Conservation (phyloP, 129 eudicot genomes). For the Erigeron canadensis region DNA sequence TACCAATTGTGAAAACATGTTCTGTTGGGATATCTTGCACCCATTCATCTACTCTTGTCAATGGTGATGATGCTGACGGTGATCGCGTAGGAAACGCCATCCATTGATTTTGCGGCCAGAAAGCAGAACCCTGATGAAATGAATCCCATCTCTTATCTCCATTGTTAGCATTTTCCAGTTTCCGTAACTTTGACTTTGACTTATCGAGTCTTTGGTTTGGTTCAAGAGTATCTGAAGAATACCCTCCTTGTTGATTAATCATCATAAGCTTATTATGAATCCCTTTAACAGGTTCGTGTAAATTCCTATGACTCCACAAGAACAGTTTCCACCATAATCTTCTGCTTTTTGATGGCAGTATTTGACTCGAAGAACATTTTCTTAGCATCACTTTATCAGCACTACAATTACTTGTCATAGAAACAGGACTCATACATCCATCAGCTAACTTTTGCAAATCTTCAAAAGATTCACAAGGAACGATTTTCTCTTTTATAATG, state of each 20-base stretch:
- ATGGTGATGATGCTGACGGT: constrained; percentile 27
- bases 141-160: constrained; percentile 45
- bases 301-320: constrained; percentile 85
- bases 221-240: constrained; percentile 78
- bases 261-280: constrained; percentile 24
- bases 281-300: constrained; percentile 45
- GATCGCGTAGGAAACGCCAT: constrained; percentile 67
- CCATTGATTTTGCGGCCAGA: constrained; percentile 91
- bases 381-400: constrained; percentile 83
- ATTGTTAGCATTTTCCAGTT: constrained; percentile 20
- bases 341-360: constrained; percentile 79
- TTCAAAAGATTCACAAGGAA: constrained; percentile 56
- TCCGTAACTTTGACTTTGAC: constrained; percentile 31
- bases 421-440: constrained; percentile 50
- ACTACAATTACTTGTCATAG: constrained; percentile 45
- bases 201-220: constrained; percentile 46
- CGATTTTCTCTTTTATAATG: constrained; percentile 23
- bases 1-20: constrained; percentile 11
- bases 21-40: constrained; percentile 52
- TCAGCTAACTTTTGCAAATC: constrained; percentile 54
- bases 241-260: constrained; percentile 71
- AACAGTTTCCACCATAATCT: constrained; percentile 92
- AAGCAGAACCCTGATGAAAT: constrained; percentile 45
- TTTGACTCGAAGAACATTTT: constrained; percentile 81
- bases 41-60: constrained; percentile 74